Evolutionary conservation across 257 asterid species (phyloP).

Genomic region (Nicotiana sylvestris): DNA sequence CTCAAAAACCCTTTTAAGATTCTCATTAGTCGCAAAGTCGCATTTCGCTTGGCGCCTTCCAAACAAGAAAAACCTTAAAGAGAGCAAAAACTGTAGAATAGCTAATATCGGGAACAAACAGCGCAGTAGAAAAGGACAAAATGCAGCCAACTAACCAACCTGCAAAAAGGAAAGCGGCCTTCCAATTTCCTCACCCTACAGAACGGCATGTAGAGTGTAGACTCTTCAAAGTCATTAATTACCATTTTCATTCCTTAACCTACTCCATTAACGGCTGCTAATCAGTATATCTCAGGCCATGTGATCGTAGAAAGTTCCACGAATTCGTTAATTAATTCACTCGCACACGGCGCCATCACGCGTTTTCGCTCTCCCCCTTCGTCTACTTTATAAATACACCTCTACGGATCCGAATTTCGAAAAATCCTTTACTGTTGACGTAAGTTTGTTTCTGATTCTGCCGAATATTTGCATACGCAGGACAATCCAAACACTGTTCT

Average conservation of each 20-base stretch:
- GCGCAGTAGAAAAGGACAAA: background rate
- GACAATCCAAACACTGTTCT: background rate
- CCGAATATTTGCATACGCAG: background rate
- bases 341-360: constrained; percentile 6
- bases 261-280: background rate
- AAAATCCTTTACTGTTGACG: background rate
- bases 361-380: background rate
- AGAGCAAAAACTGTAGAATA: too few relatives aligned
- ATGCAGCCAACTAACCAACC: background rate
- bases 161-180: background rate
- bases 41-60: background rate
- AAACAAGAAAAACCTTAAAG: background rate
- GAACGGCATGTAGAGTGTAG: background rate
- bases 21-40: background rate
- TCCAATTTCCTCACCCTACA: background rate
- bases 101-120: background rate
- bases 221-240: background rate
- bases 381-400: background rate
- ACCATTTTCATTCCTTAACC: background rate
- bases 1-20: background rate
- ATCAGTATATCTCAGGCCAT: background rate
- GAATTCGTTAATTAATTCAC: background rate
- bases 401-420: background rate
- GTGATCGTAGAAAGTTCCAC: background rate
- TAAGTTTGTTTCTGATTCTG: background rate